Base-by-base conservation (phyloP, 768 basidiomycete species). In the Amanita inopinata region DNA sequence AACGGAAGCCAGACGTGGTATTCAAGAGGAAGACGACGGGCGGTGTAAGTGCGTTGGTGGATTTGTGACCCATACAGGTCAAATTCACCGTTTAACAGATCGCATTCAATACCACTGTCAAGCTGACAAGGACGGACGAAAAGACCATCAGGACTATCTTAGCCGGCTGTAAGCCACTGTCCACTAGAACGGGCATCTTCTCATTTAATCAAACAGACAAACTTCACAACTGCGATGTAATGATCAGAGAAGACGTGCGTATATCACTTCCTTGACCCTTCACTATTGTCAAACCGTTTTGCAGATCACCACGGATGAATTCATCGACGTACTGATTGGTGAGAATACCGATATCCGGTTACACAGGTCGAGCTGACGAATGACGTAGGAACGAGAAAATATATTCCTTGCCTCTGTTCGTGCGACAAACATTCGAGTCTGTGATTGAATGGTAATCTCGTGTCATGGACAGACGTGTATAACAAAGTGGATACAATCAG, bases 241-340 rank as follows among this genome's bases (percentile, higher is more conserved):
- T 98, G 91, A 90, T 99, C 53, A 74, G 96, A 56, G 93, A 99
- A 70, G 94, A 99, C 63, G 92, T 96, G 53, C 52, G 71, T 61
- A 22, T 39, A 40, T 22, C 34, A 12, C 33, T 42, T 47, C 30
- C 31, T 37, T 24, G 38, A 27, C 38, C n/a, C 25, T 46, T 27
- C 14, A 47, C 27, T 4, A 28, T 33, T 45, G 46, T 40, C 38
- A 30, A 27, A 39, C 37, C 22, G 45, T 36, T 23, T 46, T 38
- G 14, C 49, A 94, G 92, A 92, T 96, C 45, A 86, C 88, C 5
- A 85, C 83, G 3, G 94, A 97, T 57, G 90, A 98, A 58, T 96
- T 99, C 55, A 94, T 99, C 49, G 96, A 99, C 57, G 89, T 97
- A n/a, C 71, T 99, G 17, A 87, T 99, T 39, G 96, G 91, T 80